Conservation (phyloP, 306 rosid genomes). For the Medicago ruthenica region DNA sequence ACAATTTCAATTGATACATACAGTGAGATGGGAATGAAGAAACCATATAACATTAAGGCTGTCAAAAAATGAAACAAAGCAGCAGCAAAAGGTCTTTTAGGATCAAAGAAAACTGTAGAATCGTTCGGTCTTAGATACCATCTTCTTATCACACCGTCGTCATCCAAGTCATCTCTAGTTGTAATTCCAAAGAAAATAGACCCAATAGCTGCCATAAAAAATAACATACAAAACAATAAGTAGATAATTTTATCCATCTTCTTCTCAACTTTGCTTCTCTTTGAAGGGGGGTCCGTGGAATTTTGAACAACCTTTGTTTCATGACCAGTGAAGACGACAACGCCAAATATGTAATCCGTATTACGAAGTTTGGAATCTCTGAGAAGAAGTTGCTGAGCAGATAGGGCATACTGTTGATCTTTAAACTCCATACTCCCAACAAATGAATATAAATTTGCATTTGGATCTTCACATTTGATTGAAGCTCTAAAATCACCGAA, state of each 20-base stretch:
- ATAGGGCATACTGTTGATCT: conserved; percentile 69
- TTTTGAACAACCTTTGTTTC: conserved; percentile 97
- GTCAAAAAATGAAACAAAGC: conserved; percentile 78
- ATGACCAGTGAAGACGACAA: conserved; percentile 80
- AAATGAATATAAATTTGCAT: conserved; percentile 84
- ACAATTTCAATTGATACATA: conserved; percentile 95
- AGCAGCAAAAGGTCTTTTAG: conserved; percentile 65
- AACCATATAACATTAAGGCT: conserved; percentile 80
- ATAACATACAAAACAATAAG: conserved; percentile 69
- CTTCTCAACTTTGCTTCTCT: conserved; percentile 89
- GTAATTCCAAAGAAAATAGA: conserved; percentile 71
- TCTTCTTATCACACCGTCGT: conserved; percentile 64
- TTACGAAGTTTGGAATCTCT: conserved; percentile 90
- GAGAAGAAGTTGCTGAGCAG: conserved; percentile 89
- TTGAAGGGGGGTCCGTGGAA: conserved; percentile 85
- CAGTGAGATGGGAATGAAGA: conserved; percentile 89
- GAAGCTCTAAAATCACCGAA: conserved; percentile 67
- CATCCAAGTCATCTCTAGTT: conserved; percentile 63
- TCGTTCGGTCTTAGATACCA: conserved; percentile 91
- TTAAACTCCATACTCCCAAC: conserved; percentile 70
- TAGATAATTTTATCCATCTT: conserved; percentile 85
- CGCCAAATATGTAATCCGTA: conserved; percentile 82
- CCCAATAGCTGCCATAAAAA: conserved; percentile 62
- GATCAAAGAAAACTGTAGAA: conserved; percentile 69
- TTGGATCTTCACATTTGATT: conserved; percentile 93